Evolutionary conservation across 2,329 filamentous ascomycete genomes (phyloP).

Genomic region (Beauveria pseudobassiana): DNA sequence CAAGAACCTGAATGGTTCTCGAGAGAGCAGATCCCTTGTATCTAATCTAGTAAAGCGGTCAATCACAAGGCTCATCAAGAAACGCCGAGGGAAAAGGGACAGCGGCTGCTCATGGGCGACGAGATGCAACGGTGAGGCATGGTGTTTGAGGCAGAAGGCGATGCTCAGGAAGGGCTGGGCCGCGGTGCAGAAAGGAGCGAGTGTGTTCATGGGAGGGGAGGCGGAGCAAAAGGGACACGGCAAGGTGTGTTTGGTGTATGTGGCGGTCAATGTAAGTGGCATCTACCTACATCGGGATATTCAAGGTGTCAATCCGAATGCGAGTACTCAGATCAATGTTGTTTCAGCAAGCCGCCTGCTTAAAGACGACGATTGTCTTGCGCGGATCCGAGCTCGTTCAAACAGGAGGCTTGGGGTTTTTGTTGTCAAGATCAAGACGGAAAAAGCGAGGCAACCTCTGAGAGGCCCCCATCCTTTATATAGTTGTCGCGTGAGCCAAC

Average conservation of each 20-base stretch:
- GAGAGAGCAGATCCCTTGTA: background rate
- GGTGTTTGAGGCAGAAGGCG: background rate
- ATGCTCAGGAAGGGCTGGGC: background rate
- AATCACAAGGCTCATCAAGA: background rate
- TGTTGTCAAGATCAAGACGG: background rate
- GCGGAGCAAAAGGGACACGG: background rate
- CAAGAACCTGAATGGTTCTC: background rate
- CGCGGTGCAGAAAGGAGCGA: background rate
- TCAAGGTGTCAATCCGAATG: background rate
- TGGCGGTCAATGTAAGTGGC: background rate
- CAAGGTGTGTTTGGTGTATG: background rate
- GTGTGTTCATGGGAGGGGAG: background rate
- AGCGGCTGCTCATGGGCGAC: background rate
- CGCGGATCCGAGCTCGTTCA: background rate
- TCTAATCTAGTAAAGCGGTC: background rate
- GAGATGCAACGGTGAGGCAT: background rate
- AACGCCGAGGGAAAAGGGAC: background rate
- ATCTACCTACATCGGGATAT: background rate
- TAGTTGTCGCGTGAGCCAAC: background rate
- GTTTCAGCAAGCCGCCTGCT: background rate
- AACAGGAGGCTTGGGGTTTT: background rate
- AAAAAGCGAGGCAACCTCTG: background rate
- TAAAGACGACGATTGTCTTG: background rate
- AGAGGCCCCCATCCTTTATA: background rate
- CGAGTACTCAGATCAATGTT: background rate